Evolutionary conservation across 2,329 filamentous ascomycete species (phyloP).

Genomic region (Celoporthe dispersa): DNA sequence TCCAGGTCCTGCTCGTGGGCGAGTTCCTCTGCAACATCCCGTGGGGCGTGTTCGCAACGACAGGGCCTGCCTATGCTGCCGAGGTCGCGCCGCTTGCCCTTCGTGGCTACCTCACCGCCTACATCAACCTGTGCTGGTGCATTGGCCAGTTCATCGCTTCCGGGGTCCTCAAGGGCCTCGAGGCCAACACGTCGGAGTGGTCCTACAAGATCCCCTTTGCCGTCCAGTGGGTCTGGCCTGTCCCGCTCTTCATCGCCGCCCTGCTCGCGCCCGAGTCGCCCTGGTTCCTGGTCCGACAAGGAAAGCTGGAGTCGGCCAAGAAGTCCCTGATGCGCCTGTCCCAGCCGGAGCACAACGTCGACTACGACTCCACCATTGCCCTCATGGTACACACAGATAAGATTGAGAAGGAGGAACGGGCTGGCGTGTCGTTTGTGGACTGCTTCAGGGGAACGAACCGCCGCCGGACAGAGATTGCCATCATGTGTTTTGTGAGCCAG

Average conservation of each 20-base stretch:
- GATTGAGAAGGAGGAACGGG: constrained; percentile 47
- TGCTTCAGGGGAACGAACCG: constrained; percentile 53
- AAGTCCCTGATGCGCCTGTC: constrained; percentile 37
- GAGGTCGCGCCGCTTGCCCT: constrained; percentile 37
- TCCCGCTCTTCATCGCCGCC: constrained; percentile 31
- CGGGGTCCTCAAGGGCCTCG: constrained; percentile 32
- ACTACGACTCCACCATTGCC: constrained; percentile 44
- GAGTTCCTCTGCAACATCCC: constrained; percentile 51
- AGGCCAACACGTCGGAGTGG: constrained; percentile 34
- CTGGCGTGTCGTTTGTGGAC: constrained; percentile 48
- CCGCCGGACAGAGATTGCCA: constrained; percentile 51
- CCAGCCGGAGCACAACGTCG: constrained; percentile 35
- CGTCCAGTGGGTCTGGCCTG: constrained; percentile 32
- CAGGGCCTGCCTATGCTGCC: constrained; percentile 42
- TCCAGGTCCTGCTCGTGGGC: constrained; percentile 48
- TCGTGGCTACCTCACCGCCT: constrained; percentile 36
- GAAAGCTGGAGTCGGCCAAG: constrained; percentile 27
- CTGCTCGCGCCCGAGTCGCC: constrained; percentile 35
- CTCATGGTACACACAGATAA: constrained; percentile 52
- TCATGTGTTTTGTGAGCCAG: constrained; percentile 47
- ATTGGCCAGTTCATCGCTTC: constrained; percentile 36
- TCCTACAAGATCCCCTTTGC: constrained; percentile 36
- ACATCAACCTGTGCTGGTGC: constrained; percentile 36
- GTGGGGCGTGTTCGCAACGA: constrained; percentile 52
- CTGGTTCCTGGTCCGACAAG: constrained; percentile 32